Percentiles rank a stretch among this genome's conserved stretches.
phyloP scores from a whole-genome alignment of 768 basidiomycete species.

The Suillus ampliporus region DNA sequence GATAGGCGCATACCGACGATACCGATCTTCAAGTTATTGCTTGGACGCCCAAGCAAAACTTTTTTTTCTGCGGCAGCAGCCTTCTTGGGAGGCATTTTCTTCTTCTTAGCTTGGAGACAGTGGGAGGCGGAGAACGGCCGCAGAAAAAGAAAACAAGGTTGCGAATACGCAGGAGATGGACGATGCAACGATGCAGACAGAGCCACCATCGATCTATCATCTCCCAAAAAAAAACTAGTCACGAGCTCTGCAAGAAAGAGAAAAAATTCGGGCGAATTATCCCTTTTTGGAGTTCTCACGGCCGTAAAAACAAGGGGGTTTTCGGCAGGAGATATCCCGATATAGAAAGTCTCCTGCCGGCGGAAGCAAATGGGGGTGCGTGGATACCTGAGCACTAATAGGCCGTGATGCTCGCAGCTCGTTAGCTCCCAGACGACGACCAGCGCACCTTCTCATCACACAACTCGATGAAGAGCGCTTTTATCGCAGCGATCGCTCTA shows the following conservation, averaged over 20 bases:
- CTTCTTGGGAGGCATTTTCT: slow-evolving; percentile 93
- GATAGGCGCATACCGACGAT: slow-evolving; percentile 86
- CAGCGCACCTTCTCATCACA: slow-evolving; percentile 13
- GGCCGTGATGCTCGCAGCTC: not conserved
- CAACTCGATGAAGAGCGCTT: slow-evolving; percentile 23
- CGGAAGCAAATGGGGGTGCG: not conserved
- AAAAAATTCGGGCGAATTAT: not conserved
- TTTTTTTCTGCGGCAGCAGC: slow-evolving; percentile 80
- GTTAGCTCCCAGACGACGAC: slow-evolving; percentile 7
- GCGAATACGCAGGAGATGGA: slow-evolving; percentile 20
- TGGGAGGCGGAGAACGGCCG: slow-evolving; percentile 45
- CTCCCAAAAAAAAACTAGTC: slow-evolving; percentile 16
- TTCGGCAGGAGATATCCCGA: not conserved
- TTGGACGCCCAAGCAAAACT: slow-evolving; percentile 83
- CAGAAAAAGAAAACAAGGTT: slow-evolving; percentile 20
- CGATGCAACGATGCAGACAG: slow-evolving; percentile 18
- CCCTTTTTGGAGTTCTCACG: slow-evolving; percentile 7
- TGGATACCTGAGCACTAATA: not conserved
- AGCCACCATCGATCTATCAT: slow-evolving; percentile 36
- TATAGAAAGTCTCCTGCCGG: not conserved
- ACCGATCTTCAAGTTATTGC: slow-evolving; percentile 98
- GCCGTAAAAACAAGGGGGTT: not conserved
- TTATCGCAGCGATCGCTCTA: slow-evolving; percentile 24
- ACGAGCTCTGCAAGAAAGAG: slow-evolving; percentile 10
- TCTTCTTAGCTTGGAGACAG: slow-evolving; percentile 56